Conservation (phyloP, 1,284 basidiomycete genomes). For the Cystobasidium pallidum region DNA sequence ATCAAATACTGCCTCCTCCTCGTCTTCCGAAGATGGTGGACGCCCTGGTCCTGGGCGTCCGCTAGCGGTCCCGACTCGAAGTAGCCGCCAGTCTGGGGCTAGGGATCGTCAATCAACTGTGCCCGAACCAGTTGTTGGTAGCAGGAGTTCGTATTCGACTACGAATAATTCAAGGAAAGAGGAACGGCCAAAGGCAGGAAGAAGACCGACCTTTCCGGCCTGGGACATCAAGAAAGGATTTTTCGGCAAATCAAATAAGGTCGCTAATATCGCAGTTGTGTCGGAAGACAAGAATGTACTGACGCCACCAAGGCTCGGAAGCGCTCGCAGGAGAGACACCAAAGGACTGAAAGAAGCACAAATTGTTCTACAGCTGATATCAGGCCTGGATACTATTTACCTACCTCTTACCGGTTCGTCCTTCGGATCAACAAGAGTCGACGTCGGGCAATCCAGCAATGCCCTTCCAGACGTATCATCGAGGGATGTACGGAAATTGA, state of each 20-base stretch:
- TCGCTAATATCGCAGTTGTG: neutral
- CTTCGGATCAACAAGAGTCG: neutral
- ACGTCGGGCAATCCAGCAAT: neutral
- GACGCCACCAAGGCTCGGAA: neutral
- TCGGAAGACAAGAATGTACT: neutral
- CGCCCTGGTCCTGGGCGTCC: neutral
- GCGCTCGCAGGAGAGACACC: neutral
- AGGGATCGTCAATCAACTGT: neutral
- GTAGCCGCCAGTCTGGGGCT: neutral
- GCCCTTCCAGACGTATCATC: conserved; percentile 42
- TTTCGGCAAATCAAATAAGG: neutral
- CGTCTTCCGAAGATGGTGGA: conserved; percentile 7
- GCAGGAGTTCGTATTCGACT: conserved; percentile 12
- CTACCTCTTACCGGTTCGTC: neutral
- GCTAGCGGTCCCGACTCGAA: neutral
- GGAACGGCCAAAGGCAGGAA: neutral
- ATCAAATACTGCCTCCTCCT: neutral
- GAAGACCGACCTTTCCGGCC: neutral
- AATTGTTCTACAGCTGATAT: conserved; percentile 26
- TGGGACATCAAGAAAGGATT: neutral
- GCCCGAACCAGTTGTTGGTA: neutral
- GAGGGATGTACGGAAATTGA: conserved; percentile 48
- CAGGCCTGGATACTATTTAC: conserved; percentile 22
- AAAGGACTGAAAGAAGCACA: conserved; percentile 3
- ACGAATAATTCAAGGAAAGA: neutral